Evolutionary conservation across 2,329 filamentous ascomycete genomes (phyloP), one percentile per base, ranked within the genome.

Genomic region (Curvularia hawaiiensis): DNA sequence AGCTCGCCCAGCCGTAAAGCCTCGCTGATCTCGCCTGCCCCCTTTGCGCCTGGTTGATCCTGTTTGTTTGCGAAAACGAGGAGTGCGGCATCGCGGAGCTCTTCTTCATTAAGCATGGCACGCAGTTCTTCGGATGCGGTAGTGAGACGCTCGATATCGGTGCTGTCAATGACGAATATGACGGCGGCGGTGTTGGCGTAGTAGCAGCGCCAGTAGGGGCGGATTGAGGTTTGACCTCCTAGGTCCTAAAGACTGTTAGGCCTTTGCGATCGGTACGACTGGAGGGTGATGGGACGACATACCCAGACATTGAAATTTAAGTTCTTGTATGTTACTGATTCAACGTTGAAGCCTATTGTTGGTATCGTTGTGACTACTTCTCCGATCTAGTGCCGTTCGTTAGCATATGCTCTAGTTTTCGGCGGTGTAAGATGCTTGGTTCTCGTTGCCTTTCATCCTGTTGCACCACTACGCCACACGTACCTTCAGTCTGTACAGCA

Each of bases 31-130:
- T 98, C 95, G 18, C 92, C 95, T 1, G 95, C 95, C 2, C 94
- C 95, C 80, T 97, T 96, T 48, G 95, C 94, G 18, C 95, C 95
- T 2, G 94, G 94, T 78, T 98, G 92, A 79, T 99, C 95, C 78
- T 99, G 95, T 82, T 99, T 99, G 81, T 99, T 99, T 71, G 95
- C 95, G 78, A 98, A 99, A 11, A 99, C 95, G 53, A 99, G 81
- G 53, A 99, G 81, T 22, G 92, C 88, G 12, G 95, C 94, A 73
- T 98, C 95, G 74, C 92, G 90, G 54, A 99, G 84, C 79, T 99
- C 94, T 65, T 98, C 95, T 79, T 99, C 95, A 73, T 96, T 96
- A 62, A 99, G 80, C 95, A 99, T 99, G 16, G 93, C 91, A 56
- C 89, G 86, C 54, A 99, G 81, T 79, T 99, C 95, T 75, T 98